Evolutionary conservation across 495 filamentous ascomycete genomes (phyloP).

Genomic region (Lepraria neglecta): DNA sequence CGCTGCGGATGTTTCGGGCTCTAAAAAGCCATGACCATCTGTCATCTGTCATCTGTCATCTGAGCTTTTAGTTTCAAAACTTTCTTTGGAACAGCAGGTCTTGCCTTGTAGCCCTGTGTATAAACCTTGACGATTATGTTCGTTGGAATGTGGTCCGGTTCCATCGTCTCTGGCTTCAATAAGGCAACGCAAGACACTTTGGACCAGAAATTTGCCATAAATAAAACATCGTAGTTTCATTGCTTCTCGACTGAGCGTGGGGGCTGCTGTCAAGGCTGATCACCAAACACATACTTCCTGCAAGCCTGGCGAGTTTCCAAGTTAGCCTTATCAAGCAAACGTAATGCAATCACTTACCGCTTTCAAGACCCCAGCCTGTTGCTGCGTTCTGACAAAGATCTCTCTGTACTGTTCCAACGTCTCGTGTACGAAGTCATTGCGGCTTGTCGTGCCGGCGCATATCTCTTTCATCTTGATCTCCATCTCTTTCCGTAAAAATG

Average conservation of each 20-base stretch:
- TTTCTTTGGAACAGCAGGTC: too few species aligned
- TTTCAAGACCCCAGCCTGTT: constrained; percentile 70
- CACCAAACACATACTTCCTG: constrained; percentile 44
- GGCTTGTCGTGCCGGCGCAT: constrained; percentile 75
- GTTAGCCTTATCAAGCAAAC: neutral
- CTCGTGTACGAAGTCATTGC: constrained; percentile 66
- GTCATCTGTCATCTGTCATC: neutral
- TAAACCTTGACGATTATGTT: neutral
- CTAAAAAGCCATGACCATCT: neutral
- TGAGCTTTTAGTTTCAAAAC: neutral
- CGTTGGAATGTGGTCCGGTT: too few species aligned
- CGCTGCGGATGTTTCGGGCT: neutral
- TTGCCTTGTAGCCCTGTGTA: too few species aligned
- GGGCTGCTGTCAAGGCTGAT: constrained; percentile 15
- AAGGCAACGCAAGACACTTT: neutral
- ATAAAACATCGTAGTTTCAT: too few species aligned
- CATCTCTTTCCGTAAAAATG: constrained; percentile 98
- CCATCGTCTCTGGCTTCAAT: neutral
- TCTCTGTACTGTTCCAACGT: constrained; percentile 78
- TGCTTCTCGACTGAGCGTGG: neutral
- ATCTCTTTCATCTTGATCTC: constrained; percentile 91
- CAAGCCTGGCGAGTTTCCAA: constrained; percentile 31
- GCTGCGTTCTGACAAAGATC: constrained; percentile 70
- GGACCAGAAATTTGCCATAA: neutral
- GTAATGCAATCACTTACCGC: constrained; percentile 44